Conservation (phyloP, 164 flowering plant species). For the Magnolia changhungtana region DNA sequence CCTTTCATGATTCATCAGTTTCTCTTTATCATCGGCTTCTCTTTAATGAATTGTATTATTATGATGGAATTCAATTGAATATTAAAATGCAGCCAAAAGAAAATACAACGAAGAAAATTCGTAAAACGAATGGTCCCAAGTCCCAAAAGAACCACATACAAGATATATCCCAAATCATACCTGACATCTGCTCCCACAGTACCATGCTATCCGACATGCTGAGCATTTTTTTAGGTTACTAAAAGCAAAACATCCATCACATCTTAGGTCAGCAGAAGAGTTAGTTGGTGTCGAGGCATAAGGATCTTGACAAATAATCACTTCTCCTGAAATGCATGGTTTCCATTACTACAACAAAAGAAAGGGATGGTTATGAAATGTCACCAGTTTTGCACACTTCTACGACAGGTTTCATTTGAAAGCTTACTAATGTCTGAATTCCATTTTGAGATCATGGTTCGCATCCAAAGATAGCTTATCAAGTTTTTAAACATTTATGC, state of each 20-base stretch:
- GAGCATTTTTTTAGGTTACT: constrained; percentile 74
- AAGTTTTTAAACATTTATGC: too few relatives aligned
- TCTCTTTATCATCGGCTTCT: background rate
- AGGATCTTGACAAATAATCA: constrained; percentile 72
- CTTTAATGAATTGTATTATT: background rate
- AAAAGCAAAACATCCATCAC: constrained; percentile 72
- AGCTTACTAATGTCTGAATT: background rate
- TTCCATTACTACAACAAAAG: background rate
- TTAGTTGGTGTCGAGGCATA: constrained; percentile 71
- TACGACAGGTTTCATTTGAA: background rate
- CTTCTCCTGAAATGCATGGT: constrained; percentile 58
- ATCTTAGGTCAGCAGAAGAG: constrained; percentile 36
- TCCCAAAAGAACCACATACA: background rate
- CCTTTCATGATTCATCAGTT: too few relatives aligned
- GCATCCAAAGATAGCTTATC: background rate
- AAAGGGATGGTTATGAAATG: background rate
- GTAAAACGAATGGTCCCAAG: background rate
- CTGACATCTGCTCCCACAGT: constrained; percentile 88
- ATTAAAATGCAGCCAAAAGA: background rate
- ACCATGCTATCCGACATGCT: constrained; percentile 72
- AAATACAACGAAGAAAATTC: background rate
- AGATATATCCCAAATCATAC: constrained; percentile 25
- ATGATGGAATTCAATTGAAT: background rate
- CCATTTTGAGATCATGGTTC: background rate
- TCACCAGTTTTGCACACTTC: background rate